phyloP scores from a whole-genome alignment of 169 alveolate genomes.

The Cryptosporidium viatorum region DNA sequence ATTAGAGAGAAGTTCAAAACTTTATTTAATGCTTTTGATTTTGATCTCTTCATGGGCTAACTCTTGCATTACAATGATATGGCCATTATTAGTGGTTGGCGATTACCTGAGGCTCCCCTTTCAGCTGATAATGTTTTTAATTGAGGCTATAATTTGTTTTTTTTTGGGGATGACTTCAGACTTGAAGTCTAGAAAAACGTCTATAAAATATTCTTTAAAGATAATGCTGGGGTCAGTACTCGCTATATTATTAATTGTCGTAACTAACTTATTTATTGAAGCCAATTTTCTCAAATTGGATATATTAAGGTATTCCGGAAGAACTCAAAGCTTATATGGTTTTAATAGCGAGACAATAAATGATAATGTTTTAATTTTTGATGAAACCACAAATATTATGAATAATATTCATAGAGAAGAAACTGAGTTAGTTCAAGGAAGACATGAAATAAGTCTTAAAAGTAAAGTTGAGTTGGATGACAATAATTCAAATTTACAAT shows the following conservation, averaged over 20 bases:
- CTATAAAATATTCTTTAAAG: slow-evolving; percentile 36
- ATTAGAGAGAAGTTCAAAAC: background rate
- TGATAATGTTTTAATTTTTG: slow-evolving; percentile 40
- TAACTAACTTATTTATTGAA: background rate
- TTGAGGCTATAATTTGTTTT: slow-evolving; percentile 20
- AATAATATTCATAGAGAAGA: slow-evolving; percentile 12
- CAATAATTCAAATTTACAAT: background rate
- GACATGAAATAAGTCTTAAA: background rate
- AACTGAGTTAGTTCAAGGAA: background rate
- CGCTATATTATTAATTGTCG: background rate
- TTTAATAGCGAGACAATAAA: background rate
- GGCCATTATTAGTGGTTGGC: slow-evolving; percentile 30
- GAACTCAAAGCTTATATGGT: background rate
- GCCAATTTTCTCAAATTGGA: background rate
- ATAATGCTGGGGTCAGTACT: slow-evolving; percentile 11
- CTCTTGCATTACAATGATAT: slow-evolving; percentile 43
- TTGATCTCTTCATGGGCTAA: slow-evolving; percentile 37
- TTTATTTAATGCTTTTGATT: slow-evolving; percentile 8
- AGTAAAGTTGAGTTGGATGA: background rate
- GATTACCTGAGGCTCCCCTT: slow-evolving; percentile 3
- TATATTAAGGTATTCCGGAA: slow-evolving; percentile 2
- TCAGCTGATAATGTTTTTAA: slow-evolving; percentile 6
- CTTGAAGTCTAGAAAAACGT: slow-evolving; percentile 21
- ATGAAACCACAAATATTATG: slow-evolving; percentile 12
- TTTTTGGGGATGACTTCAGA: slow-evolving; percentile 41